phyloP scores from a whole-genome alignment of 164 flowering plant species.

The Protea cynaroides region DNA sequence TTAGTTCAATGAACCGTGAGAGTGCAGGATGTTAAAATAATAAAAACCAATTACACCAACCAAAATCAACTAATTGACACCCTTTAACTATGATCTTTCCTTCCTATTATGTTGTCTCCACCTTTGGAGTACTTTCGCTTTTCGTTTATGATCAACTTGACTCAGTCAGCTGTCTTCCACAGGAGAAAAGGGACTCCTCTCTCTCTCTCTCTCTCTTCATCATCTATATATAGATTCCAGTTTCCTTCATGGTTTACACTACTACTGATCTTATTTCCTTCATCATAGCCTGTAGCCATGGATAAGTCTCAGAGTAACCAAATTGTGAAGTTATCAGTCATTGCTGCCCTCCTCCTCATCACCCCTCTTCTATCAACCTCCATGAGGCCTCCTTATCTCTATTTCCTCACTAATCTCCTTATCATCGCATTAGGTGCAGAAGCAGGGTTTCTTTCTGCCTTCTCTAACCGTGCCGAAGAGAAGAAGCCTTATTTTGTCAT shows the following conservation, averaged over 20 bases:
- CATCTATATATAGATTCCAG: slow-evolving; percentile 12
- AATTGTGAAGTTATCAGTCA: slow-evolving; percentile 30
- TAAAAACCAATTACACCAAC: too few species aligned
- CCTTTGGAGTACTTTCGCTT: neutral
- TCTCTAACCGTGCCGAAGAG: slow-evolving; percentile 28
- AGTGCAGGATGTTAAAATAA: too few species aligned
- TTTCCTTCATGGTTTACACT: slow-evolving; percentile 6
- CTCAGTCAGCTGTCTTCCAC: neutral
- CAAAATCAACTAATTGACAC: too few species aligned
- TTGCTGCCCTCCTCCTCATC: slow-evolving; percentile 44
- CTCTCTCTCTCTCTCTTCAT: neutral
- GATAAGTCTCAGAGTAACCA: slow-evolving; percentile 39
- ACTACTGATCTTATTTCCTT: slow-evolving; percentile 3
- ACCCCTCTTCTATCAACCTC: slow-evolving; percentile 57
- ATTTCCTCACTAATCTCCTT: slow-evolving; percentile 62
- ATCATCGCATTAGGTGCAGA: slow-evolving; percentile 58
- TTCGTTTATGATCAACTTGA: neutral
- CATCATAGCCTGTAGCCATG: slow-evolving; percentile 18
- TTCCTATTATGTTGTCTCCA: neutral
- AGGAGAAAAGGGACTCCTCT: neutral
- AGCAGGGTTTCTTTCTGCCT: slow-evolving; percentile 53
- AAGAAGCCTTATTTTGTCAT: slow-evolving; percentile 12
- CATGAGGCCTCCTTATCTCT: slow-evolving; percentile 50
- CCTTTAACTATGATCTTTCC: slow-evolving; percentile 1
- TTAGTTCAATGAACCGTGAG: too few species aligned